Conservation (phyloP, 106 monocot species). For the Vanilla planifolia region DNA sequence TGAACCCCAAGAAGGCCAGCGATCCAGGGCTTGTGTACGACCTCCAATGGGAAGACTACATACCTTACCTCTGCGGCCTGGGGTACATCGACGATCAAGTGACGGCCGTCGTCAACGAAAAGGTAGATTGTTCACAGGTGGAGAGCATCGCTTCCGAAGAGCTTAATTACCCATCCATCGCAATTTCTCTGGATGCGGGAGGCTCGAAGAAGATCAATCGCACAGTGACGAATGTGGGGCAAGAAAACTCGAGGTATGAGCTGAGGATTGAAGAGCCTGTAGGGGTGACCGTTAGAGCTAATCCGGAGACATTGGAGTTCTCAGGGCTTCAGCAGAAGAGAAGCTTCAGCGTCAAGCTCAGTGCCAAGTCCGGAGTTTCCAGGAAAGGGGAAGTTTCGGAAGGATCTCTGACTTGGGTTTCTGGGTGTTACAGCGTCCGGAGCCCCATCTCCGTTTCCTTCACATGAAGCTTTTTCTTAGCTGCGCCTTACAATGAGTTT, state of each 20-base stretch:
- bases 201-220: not conserved
- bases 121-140: not conserved
- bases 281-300: not conserved
- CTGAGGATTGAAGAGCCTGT: not conserved
- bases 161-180: constrained; percentile 1
- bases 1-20: constrained; percentile 1
- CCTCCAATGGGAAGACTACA: constrained; percentile 1
- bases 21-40: constrained; percentile 17
- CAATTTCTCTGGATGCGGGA: not conserved
- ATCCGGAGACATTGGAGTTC: not conserved
- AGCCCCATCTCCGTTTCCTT: constrained; percentile 8
- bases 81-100: constrained; percentile 1
- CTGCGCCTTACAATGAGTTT: no score
- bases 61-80: constrained; percentile 9
- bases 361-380: not conserved
- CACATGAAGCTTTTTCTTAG: no score
- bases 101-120: not conserved
- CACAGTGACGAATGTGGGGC: not conserved
- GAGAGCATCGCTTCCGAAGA: not conserved
- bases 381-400: not conserved
- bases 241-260: not conserved
- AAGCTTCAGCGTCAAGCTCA: not conserved
- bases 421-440: not conserved
- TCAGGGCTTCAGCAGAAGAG: not conserved
- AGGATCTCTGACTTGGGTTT: constrained; percentile 11